Conservation (phyloP, 495 filamentous ascomycete genomes). For the Trichoderma orchidacearum region DNA sequence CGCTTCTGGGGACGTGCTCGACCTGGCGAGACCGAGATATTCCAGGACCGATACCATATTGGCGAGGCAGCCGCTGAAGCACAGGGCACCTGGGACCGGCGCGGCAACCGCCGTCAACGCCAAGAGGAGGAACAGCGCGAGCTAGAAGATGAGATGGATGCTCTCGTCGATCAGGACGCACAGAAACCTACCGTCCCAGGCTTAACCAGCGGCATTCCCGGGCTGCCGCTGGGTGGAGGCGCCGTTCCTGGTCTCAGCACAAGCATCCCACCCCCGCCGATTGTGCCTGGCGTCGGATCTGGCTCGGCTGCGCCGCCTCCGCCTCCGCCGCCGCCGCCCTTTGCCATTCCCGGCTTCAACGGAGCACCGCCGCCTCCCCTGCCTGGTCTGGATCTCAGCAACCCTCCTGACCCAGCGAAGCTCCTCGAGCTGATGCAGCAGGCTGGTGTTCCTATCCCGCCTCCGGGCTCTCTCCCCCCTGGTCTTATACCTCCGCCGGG, state of each 20-base stretch:
- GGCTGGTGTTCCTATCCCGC: conserved; percentile 33
- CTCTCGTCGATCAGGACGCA: conserved; percentile 89
- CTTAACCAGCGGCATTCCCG: conserved; percentile 27
- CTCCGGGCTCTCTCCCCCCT: conserved; percentile 26
- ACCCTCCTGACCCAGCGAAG: conserved; percentile 53
- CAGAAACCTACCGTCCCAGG: conserved; percentile 19
- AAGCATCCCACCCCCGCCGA: conserved; percentile 17
- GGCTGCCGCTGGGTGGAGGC: conserved; percentile 40
- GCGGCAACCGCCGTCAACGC: conserved; percentile 62
- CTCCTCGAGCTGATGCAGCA: conserved; percentile 50
- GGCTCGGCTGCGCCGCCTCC: conserved; percentile 17
- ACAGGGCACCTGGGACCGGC: conserved; percentile 79
- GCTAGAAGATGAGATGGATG: conserved; percentile 81
- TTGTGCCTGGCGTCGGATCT: conserved; percentile 32
- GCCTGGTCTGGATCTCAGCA: conserved; percentile 38
- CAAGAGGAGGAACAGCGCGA: conserved; percentile 90
- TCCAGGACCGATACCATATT: conserved; percentile 87
- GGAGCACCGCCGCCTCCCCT: conserved; percentile 32
- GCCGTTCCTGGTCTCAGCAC: conserved; percentile 17
- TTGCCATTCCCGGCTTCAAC: conserved; percentile 27
- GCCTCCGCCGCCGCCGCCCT: conserved; percentile 17
- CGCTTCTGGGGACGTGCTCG: conserved; percentile 87
- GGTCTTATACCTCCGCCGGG: conserved; percentile 37
- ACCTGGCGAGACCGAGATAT: conserved; percentile 70
- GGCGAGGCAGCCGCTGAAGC: conserved; percentile 87